These are phyloP conservation scores for Ochromonas danica DNA, from an alignment of 108 stramenopile species.

Conservation along the genomic window DNA sequence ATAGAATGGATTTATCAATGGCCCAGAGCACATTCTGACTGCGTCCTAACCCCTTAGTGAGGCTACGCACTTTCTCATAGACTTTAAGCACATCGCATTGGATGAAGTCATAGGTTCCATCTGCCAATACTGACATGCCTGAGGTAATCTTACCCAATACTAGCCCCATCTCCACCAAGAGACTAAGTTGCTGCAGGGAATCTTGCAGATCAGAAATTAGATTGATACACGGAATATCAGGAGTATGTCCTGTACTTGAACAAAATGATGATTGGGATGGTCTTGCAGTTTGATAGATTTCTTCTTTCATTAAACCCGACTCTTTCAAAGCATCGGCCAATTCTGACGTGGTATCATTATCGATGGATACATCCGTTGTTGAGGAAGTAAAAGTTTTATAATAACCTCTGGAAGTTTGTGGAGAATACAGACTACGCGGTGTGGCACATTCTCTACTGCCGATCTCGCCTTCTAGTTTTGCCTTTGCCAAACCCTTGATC, in stretches of 20 bases:
- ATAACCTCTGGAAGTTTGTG: too few relatives aligned
- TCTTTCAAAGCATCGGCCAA: neutral
- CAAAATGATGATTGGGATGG: neutral
- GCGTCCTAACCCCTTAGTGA: neutral
- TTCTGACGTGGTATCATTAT: neutral
- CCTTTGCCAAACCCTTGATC: neutral
- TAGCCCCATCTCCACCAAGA: too few relatives aligned
- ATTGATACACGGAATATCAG: neutral
- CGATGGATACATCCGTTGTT: neutral
- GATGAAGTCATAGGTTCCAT: neutral
- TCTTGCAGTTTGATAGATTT: too few relatives aligned
- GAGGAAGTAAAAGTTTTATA: neutral
- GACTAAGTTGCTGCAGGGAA: neutral
- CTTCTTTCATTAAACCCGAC: neutral
- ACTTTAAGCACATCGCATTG: neutral
- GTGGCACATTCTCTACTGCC: neutral
- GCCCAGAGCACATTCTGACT: neutral
- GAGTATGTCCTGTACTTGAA: neutral
- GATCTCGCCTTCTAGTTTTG: neutral
- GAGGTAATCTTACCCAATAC: neutral
- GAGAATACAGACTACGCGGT: too few relatives aligned
- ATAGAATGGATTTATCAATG: neutral
- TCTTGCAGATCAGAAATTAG: neutral
- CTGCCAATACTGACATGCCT: neutral
- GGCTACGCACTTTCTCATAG: neutral